Conservation (phyloP, 2,329 filamentous ascomycete species). For the Phoma sp. region DNA sequence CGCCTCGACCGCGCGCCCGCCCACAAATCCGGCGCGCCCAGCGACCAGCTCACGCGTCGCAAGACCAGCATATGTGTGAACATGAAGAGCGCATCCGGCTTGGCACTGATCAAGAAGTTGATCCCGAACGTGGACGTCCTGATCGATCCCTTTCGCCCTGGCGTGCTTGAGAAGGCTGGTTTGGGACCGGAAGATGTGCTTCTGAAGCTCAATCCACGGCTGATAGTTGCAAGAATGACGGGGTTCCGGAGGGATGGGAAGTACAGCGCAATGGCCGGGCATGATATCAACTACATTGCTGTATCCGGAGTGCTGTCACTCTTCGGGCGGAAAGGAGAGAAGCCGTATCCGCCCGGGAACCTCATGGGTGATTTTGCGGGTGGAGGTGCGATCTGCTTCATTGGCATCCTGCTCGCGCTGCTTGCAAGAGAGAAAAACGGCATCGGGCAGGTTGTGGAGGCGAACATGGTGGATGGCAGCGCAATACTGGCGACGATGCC, state of each 20-base stretch:
- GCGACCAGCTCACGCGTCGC: constrained; percentile 77
- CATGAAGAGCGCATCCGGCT: constrained; percentile 70
- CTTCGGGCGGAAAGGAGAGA: constrained; percentile 72
- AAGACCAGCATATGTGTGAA: constrained; percentile 83
- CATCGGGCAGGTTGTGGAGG: constrained; percentile 85
- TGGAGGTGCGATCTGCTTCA: constrained; percentile 80
- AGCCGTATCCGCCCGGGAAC: constrained; percentile 81
- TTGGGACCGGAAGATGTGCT: constrained; percentile 73
- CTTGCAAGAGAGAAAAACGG: constrained; percentile 69
- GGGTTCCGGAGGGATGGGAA: constrained; percentile 87
- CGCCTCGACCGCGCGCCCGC: constrained; percentile 74
- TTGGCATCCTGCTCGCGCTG: constrained; percentile 82
- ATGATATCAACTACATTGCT: constrained; percentile 96
- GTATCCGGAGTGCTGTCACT: constrained; percentile 80
- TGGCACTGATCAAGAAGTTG: constrained; percentile 70
- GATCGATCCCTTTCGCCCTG: constrained; percentile 92
- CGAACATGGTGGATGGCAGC: constrained; percentile 94
- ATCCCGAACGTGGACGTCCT: constrained; percentile 72
- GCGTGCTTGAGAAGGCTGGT: constrained; percentile 83
- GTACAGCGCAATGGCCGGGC: constrained; percentile 87
- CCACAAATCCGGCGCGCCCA: constrained; percentile 58
- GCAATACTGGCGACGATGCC: constrained; percentile 81
- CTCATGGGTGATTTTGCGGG: constrained; percentile 90
- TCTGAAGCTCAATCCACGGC: constrained; percentile 69
- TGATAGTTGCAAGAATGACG: constrained; percentile 86